Percentiles rank a stretch among this genome's conserved stretches.
Conservation (phyloP, 352 stramenopile genomes). For the Pythium monospermum region DNA sequence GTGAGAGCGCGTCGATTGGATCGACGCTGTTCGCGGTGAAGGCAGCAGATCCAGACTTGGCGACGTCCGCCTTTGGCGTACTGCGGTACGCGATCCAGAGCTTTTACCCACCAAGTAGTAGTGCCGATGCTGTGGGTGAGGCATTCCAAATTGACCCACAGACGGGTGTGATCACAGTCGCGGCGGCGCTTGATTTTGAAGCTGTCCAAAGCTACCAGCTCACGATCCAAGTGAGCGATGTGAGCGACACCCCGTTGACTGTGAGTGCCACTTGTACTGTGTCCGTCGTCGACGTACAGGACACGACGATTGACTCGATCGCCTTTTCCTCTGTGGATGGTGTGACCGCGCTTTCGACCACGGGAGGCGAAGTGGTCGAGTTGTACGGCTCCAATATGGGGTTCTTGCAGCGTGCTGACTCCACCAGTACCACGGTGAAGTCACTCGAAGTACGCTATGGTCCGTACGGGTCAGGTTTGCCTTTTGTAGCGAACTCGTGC, state of each 20-base stretch:
- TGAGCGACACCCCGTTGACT: conserved; percentile 18
- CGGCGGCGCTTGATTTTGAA: conserved; percentile 37
- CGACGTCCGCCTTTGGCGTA: conserved; percentile 22
- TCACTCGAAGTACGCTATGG: conserved; percentile 40
- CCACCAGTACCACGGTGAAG: conserved; percentile 26
- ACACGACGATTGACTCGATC: conserved; percentile 25
- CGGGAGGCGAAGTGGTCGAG: conserved; percentile 31
- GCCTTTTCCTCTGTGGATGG: background rate
- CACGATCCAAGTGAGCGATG: conserved; percentile 31
- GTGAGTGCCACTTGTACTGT: conserved; percentile 1
- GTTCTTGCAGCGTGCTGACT: conserved; percentile 43
- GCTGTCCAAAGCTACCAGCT: conserved; percentile 37
- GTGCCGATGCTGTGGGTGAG: background rate
- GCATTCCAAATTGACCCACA: conserved; percentile 27
- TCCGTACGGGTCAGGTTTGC: conserved; percentile 28
- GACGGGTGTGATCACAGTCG: conserved; percentile 31
- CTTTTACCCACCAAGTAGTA: conserved; percentile 25
- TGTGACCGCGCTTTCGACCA: conserved; percentile 23
- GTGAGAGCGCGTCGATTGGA: conserved; percentile 26
- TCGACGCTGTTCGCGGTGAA: conserved; percentile 27
- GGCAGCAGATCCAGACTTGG: conserved; percentile 35
- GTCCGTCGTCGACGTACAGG: conserved; percentile 17
- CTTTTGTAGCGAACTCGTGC: conserved; percentile 36
- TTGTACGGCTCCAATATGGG: conserved; percentile 48
- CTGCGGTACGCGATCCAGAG: conserved; percentile 31